Evolutionary conservation across 129 eudicot species (phyloP), one percentile per base, ranked within the genome.

Genomic region (Glebionis coronaria): DNA sequence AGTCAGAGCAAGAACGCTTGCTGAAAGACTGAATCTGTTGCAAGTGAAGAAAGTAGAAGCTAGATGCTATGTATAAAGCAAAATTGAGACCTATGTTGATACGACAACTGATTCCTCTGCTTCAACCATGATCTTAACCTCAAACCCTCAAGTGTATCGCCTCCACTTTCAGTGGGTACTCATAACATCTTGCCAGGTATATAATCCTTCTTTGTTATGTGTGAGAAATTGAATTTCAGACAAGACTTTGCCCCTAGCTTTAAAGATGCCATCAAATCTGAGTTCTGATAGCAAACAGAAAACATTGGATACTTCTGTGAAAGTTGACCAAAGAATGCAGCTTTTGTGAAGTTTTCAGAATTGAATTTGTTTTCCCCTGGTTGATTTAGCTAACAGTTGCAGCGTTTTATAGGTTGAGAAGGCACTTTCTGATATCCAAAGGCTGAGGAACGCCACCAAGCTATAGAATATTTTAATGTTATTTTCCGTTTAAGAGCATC

Each of bases 151-250:
- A 84, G 83, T 69, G 83, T 79, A 14, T 82, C 72, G 83, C 93
- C 99, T 56, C 84, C 98, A 28, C 96, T 93, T 59, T 96, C 98
- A 56, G 95, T 95, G 6, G 99, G 99, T 9, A 86, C 95, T 15
- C 99, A 94, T 65, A 94, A 84, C 65, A 82, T 94, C 35, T 73
- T 94, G 65, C 99, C 99, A 0, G 89, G 86, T 15, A 90, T 94
- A 25, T 97, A 94, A 65, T 86, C 97, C 21, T 94, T 94, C 82
- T 89, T 94, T 63, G 99, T 94, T 21, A 83, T 81, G 84, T 94
- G 99, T 84, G 99, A 94, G 79, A 94, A 94, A 73, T 79, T 94
- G 85, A 86, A 94, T 27, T 85, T 95, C 4, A 85, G 80, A 15
- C 88, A 79, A 56, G 97, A 91, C 38, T 78, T 83, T 35, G 80